Percentiles rank a stretch among this genome's conserved stretches.
Evolutionary conservation across 148 eudicot genomes (phyloP).

Genomic region (Camellia lanceoleosa): DNA sequence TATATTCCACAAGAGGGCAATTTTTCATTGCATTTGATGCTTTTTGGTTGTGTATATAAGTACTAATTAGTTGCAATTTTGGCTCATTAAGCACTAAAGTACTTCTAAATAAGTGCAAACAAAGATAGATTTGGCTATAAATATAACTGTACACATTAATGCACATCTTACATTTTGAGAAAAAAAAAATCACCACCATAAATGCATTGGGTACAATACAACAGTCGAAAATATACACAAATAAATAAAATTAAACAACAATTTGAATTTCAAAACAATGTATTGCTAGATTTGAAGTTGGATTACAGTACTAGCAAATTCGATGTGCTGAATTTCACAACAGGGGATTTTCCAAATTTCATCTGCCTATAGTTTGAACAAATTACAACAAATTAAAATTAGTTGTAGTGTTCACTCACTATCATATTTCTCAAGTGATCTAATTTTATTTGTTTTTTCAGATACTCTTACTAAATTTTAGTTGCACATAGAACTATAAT

Average conservation of each 20-base stretch:
- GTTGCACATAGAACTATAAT: background rate
- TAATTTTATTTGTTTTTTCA: too few relatives aligned
- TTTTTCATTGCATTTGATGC: background rate
- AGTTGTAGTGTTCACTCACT: too few relatives aligned
- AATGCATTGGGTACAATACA: background rate
- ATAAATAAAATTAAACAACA: background rate
- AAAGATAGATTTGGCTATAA: background rate
- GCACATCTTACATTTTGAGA: background rate
- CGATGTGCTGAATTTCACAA: too few relatives aligned
- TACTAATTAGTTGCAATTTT: conserved; percentile 4
- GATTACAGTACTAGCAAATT: background rate
- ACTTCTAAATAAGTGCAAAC: background rate
- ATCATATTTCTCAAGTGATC: too few relatives aligned
- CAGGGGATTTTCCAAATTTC: too few relatives aligned
- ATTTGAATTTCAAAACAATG: background rate
- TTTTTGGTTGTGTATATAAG: background rate
- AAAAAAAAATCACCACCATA: background rate
- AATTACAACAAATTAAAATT: too few relatives aligned
- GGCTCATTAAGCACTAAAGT: background rate
- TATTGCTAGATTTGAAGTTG: background rate
- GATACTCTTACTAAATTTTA: too few relatives aligned
- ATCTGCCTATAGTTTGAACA: too few relatives aligned
- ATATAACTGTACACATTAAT: background rate
- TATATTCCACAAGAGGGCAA: background rate
- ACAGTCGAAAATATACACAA: background rate